These are phyloP conservation scores for Phytophthora kernoviae DNA, from an alignment of 352 stramenopile species.

Conservation along the genomic window DNA sequence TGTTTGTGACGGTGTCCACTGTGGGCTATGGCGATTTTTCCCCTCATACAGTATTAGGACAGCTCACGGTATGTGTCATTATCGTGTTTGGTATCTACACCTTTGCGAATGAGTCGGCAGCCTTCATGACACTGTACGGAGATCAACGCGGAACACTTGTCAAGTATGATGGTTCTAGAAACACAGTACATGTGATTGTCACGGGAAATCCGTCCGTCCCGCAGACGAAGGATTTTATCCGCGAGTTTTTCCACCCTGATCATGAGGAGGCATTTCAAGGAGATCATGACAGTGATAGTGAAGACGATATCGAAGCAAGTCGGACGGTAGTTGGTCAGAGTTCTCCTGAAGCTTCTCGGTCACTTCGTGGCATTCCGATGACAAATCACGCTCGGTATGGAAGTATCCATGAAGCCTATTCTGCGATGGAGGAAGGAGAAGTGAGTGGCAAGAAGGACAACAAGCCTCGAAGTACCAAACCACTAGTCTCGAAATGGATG, in stretches of 20 bases:
- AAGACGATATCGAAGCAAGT: conserved; percentile 18
- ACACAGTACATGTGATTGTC: conserved; percentile 85
- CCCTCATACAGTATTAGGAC: conserved; percentile 81
- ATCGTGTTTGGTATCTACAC: conserved; percentile 90
- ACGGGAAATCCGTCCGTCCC: conserved; percentile 79
- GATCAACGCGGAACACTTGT: conserved; percentile 61
- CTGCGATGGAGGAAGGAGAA: conserved; percentile 38
- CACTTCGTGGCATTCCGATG: conserved; percentile 11
- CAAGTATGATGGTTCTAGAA: conserved; percentile 68
- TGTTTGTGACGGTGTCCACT: conserved; percentile 89
- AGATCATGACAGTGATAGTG: conserved; percentile 11
- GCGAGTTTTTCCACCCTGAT: conserved; percentile 89
- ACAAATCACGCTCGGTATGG: conserved; percentile 28
- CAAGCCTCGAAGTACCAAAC: conserved; percentile 22
- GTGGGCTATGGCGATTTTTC: conserved; percentile 89
- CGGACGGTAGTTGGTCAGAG: conserved; percentile 4
- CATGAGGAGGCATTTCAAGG: conserved; percentile 59
- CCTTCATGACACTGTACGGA: conserved; percentile 77
- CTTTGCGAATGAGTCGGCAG: conserved; percentile 83
- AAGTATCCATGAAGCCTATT: conserved; percentile 34
- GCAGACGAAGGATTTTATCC: conserved; percentile 88
- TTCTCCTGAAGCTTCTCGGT: conserved; percentile 13
- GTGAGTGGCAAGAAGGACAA: conserved; percentile 12
- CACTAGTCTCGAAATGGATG: conserved; percentile 52
- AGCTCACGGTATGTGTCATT: conserved; percentile 78